Evolutionary conservation across 75 land plant species (phyloP).

Genomic region (Cunninghamia lanceolata): DNA sequence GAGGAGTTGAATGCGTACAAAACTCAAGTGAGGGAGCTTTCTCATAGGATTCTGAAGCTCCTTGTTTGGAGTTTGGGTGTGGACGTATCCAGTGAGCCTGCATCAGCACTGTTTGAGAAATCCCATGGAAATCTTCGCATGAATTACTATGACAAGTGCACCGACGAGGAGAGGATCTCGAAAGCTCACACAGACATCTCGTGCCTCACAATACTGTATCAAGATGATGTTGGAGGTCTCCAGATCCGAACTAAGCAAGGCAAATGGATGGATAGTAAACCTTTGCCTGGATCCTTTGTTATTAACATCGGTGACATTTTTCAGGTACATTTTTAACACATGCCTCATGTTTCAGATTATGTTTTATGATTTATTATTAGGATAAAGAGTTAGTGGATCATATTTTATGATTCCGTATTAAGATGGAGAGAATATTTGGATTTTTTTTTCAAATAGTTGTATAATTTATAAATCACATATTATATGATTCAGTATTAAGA

Average conservation of each 20-base stretch:
- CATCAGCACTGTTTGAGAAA: neutral
- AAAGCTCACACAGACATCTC: neutral
- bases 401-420: too few species aligned
- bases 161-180: neutral
- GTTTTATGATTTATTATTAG: too few species aligned
- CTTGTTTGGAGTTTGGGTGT: neutral
- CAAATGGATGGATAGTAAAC: too few species aligned
- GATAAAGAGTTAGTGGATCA: too few species aligned
- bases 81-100: neutral
- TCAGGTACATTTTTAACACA: slow-evolving; percentile 14
- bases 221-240: slow-evolving; percentile 65
- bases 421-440: too few species aligned
- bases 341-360: too few species aligned
- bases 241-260: slow-evolving; percentile 46
- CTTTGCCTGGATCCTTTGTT: too few species aligned
- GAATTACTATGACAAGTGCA: neutral
- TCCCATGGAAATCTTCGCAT: neutral
- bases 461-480: too few species aligned
- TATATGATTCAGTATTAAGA: too few species aligned
- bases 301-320: too few species aligned
- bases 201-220: slow-evolving; percentile 47
- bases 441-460: too few species aligned
- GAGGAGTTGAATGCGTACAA: neutral
- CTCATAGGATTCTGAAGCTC: neutral
- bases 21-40: neutral